A percentile compares a stretch with the other conserved stretches of the same genome.
Conservation (phyloP, 1,139 yeast species). For the Taphrina flavorubra region DNA sequence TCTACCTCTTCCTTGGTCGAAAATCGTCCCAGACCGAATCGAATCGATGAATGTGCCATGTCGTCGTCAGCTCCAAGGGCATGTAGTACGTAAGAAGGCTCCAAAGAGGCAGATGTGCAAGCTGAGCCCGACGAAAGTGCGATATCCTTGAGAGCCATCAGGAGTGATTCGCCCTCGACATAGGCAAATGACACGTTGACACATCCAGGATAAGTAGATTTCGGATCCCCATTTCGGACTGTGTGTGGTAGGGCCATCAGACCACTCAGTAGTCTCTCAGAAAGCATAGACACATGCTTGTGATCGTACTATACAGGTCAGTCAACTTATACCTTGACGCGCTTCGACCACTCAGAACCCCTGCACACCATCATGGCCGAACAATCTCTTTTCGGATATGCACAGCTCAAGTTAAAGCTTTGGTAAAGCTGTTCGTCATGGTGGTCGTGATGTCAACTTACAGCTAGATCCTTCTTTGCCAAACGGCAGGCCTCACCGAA, state of each 20-base stretch:
- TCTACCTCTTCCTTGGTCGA: constrained; percentile 96
- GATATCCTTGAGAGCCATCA: constrained; percentile 96
- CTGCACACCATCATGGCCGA: constrained; percentile 39
- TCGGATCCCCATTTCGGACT: constrained; percentile 81
- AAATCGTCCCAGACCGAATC: constrained; percentile 96
- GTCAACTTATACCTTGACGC: not conserved
- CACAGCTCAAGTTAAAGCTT: constrained; percentile 22
- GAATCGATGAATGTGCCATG: constrained; percentile 87
- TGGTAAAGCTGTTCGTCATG: constrained; percentile 28
- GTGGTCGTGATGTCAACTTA: constrained; percentile 42
- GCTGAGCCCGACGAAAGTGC: constrained; percentile 98
- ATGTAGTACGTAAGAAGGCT: constrained; percentile 94
- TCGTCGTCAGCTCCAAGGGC: constrained; percentile 97
- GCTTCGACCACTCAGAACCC: constrained; percentile 41
- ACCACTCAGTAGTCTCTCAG: constrained; percentile 73
- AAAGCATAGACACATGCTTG: constrained; percentile 69
- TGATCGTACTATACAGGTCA: constrained; percentile 59
- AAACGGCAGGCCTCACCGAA: constrained; percentile 97
- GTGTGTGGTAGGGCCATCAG: constrained; percentile 85
- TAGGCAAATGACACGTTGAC: constrained; percentile 96
- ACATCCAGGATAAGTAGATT: constrained; percentile 84
- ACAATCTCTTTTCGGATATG: constrained; percentile 13
- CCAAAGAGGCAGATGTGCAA: constrained; percentile 97
- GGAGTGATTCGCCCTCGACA: constrained; percentile 94
- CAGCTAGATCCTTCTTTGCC: constrained; percentile 69